Base-by-base conservation (phyloP, 345 rosid genomes). In the Draba incana region DNA sequence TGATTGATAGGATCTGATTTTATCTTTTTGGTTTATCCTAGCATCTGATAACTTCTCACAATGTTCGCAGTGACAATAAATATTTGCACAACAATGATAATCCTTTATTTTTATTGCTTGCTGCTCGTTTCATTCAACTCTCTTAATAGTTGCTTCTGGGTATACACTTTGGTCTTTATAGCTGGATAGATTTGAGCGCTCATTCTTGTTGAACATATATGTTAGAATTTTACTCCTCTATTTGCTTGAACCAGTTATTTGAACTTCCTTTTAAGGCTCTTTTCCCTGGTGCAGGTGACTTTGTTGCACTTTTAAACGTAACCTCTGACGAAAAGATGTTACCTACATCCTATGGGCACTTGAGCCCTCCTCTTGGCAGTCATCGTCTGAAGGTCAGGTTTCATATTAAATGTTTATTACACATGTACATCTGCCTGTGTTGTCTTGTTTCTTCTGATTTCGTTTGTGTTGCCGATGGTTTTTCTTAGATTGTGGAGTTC, bases 281-380 rank as follows among this genome's bases (percentile, higher is more conserved):
- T 30, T 48, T 63, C 37, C 72, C 70, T 59, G 57, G n/a, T 81
- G 62, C 77, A 94, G 99, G 89, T 72, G 88, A 87, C 77, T 79
- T 94, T 68, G 90, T 88, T 25, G 69, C 62, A 76, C 85, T 94
- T 58, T 74, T 94, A 71, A 82, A 83, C 47, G 88, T 91, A 20
- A 77, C 81, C 25, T 81, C 87, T 64, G 99, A 94, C 82, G 96
- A 91, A 75, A 91, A 85, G 64, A 16, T 88, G 56, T 81, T 94
- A 80, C 95, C 90, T 3, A 94, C 99, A 10, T 86, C 97, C 6
- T 94, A 86, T 69, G 99, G 99, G 58, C 89, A 87, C 70, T 75
- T 94, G 75, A 87, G 82, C 79, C 99, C 99, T 43, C 99, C 99
- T 61, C 90, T 94, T 30, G 96, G 99, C 74, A 91, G 92, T 78